A percentile compares a stretch with the other conserved stretches of the same genome.
Evolutionary conservation across 148 eudicot genomes (phyloP).

Genomic region (Camellia sinensis): DNA sequence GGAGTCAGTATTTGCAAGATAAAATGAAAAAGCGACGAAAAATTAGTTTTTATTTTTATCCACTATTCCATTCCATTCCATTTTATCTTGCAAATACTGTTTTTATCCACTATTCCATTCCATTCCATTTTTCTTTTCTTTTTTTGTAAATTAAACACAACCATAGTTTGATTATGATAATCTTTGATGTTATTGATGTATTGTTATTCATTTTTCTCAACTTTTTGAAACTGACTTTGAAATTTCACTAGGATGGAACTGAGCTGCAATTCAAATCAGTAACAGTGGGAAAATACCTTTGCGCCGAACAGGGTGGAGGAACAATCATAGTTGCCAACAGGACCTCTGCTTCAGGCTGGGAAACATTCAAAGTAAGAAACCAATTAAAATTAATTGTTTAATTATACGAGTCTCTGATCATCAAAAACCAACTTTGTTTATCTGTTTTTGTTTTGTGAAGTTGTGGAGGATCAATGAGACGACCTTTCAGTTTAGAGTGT

Average conservation of each 20-base stretch:
- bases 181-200: too few species aligned
- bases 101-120: too few species aligned
- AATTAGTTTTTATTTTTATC: background rate
- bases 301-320: conserved; percentile 63
- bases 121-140: background rate
- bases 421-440: background rate
- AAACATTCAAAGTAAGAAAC: conserved; percentile 48
- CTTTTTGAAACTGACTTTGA: background rate
- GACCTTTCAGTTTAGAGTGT: conserved; percentile 56
- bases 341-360: conserved; percentile 62
- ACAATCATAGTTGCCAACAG: conserved; percentile 51
- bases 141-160: too few species aligned
- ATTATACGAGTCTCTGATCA: too few species aligned
- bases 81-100: too few species aligned
- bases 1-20: too few species aligned
- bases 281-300: conserved; percentile 39
- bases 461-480: conserved; percentile 67
- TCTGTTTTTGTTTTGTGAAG: conserved; percentile 22
- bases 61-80: too few species aligned
- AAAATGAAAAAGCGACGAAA: too few species aligned
- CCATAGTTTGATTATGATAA: too few species aligned
- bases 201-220: too few species aligned
- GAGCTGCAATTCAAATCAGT: conserved; percentile 55
- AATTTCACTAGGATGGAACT: conserved; percentile 53
- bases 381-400: too few species aligned